phyloP scores from a whole-genome alignment of 78 protist genomes.

The Dictyostelium brefeldianum region DNA sequence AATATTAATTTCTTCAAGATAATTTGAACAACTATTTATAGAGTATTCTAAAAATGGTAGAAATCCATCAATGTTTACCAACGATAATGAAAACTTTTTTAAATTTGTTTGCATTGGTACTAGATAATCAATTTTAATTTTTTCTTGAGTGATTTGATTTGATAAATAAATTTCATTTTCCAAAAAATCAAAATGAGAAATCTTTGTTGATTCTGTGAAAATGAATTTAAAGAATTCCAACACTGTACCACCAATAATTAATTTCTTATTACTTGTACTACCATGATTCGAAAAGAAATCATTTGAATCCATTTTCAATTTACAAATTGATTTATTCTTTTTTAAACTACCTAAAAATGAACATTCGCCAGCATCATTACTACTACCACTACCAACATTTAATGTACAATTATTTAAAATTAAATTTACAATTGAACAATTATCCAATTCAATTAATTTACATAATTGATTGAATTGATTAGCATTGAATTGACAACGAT shows the following conservation, averaged over 20 bases:
- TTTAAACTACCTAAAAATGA: not conserved
- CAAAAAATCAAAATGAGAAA: not conserved
- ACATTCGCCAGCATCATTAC: not conserved
- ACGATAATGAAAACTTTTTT: not conserved
- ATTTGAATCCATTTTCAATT: not conserved
- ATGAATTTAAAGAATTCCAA: not conserved
- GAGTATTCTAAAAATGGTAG: not conserved
- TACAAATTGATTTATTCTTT: slow-evolving; percentile 9
- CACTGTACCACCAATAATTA: slow-evolving; percentile 1
- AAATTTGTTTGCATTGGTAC: not conserved
- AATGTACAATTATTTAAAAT: not conserved
- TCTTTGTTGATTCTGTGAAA: not conserved
- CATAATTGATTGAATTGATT: not conserved
- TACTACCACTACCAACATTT: not conserved
- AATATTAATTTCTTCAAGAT: not conserved
- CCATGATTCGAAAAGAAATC: not conserved
- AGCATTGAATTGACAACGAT: not conserved
- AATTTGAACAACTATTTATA: not conserved
- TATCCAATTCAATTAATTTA: not conserved
- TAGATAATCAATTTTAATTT: not conserved
- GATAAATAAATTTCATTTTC: not conserved
- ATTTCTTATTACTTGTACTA: not conserved
- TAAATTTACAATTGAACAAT: not conserved
- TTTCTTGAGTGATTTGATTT: not conserved
- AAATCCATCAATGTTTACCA: not conserved